Evolutionary conservation across 2,329 filamentous ascomycete genomes (phyloP).

Genomic region (Niveomyces coronatus): DNA sequence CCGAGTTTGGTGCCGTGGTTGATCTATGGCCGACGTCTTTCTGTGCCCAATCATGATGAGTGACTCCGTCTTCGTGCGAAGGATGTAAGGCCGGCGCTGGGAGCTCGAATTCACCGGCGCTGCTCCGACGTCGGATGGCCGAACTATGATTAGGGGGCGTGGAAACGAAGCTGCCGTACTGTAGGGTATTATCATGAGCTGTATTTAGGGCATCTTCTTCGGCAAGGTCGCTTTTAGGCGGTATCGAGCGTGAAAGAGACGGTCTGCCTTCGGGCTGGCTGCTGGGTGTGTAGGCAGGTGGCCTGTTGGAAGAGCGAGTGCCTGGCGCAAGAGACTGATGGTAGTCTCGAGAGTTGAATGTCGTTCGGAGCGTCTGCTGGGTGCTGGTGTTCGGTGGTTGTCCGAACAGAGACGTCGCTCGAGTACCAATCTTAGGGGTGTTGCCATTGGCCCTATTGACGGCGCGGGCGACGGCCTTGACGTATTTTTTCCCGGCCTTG

Average conservation of each 20-base stretch:
- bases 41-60: conserved; percentile 2
- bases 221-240: conserved; percentile 3
- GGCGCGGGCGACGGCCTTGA: conserved; percentile 72
- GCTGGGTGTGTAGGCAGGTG: conserved; percentile 6
- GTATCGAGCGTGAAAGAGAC: background rate
- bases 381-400: conserved; percentile 8
- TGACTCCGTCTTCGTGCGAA: conserved; percentile 15
- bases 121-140: conserved; percentile 12
- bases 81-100: conserved; percentile 40
- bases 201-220: conserved; percentile 33
- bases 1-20: background rate
- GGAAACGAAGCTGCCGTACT: conserved; percentile 44
- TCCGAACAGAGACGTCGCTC: conserved; percentile 5
- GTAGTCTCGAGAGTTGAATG: conserved; percentile 4
- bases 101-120: conserved; percentile 34
- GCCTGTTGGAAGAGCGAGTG: background rate
- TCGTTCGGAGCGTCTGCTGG: conserved; percentile 7
- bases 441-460: conserved; percentile 51
- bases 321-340: conserved; percentile 1
- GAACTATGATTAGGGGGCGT: conserved; percentile 27
- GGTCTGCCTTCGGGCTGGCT: conserved; percentile 1
- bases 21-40: background rate
- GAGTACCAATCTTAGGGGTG: conserved; percentile 26
- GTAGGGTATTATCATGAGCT: conserved; percentile 26
- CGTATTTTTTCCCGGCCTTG: conserved; percentile 87